Base-by-base conservation (phyloP, 1,139 yeast species). In the Magnusiomyces fungicola region DNA sequence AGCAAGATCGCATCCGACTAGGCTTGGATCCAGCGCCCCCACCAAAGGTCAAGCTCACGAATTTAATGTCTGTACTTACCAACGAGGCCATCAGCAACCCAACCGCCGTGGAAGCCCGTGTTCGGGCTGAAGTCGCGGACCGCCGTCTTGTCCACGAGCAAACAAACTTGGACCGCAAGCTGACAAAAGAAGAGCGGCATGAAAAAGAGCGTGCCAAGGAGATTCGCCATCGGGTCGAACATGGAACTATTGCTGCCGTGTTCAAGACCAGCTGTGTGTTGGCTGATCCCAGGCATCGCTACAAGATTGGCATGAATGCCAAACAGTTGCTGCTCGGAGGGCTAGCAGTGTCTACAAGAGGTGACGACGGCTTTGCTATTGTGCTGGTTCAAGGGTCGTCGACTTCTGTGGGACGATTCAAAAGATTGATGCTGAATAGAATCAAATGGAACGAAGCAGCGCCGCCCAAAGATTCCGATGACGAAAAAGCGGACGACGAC, bases 41-140 rank as follows among this genome's bases (percentile, higher is more conserved):
- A 5, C 96, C 97, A 2, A 92, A 90, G 65, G 87, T 90, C 29
- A 87, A 83, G 59, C 69, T 88, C 48, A 78, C 83, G 43, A 92
- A 90, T 62, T 73, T 90, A 63, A 85, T 87, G 89, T 83, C 78
- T 57, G 96, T 88, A 0, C 71, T 83, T 45, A 86, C 96, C 2
- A 82, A 87, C 60, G 95, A 86, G 54, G 87, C 94, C n/a, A 83
- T 89, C 44, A 74, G 76, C 54, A 96, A 92, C 61, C 98, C 98
- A 0, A 92, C 98, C 0, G 79, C 80, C 3, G 82, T 90, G 57
- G 98, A 92, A 61, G 72, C 74, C 63, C 67, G 73, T 50, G 97
- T 94, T 0, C 72, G 78, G 45, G 67, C 70, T 38, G 94, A 90
- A 55, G 84, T 88, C 9, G 80, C 75, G 39, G 76, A 78, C 43